These are phyloP conservation scores for Aspergillus sp. DNA, from an alignment of 2,329 filamentous ascomycete genomes.

Conservation along the genomic window DNA sequence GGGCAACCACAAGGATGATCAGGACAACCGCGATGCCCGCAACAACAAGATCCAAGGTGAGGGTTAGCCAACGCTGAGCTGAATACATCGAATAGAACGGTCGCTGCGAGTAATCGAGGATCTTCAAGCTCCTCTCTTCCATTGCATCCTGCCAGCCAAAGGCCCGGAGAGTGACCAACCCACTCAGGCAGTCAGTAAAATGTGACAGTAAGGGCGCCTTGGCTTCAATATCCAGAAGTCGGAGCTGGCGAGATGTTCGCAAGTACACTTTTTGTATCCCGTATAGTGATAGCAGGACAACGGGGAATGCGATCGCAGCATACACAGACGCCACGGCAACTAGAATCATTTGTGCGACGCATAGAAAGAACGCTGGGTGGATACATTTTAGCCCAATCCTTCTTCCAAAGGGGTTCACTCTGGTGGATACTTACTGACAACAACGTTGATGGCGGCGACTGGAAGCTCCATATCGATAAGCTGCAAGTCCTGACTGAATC, in stretches of 20 bases:
- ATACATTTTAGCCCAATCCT: neutral
- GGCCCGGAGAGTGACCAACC: slow-evolving; percentile 56
- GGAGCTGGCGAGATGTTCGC: slow-evolving; percentile 59
- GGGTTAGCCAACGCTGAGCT: slow-evolving; percentile 58
- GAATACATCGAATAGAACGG: slow-evolving; percentile 59
- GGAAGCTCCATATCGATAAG: slow-evolving; percentile 47
- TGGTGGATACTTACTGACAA: slow-evolving; percentile 28
- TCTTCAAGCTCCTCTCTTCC: slow-evolving; percentile 45
- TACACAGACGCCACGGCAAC: slow-evolving; percentile 50
- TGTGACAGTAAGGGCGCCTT: slow-evolving; percentile 60
- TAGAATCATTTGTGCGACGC: slow-evolving; percentile 49
- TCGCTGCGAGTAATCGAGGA: slow-evolving; percentile 55
- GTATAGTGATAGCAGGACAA: slow-evolving; percentile 49
- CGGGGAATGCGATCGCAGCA: slow-evolving; percentile 52
- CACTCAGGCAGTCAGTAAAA: slow-evolving; percentile 58
- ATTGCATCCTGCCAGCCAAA: slow-evolving; percentile 55
- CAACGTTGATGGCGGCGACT: slow-evolving; percentile 39
- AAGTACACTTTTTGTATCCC: slow-evolving; percentile 59
- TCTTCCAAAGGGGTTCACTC: neutral
- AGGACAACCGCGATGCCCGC: slow-evolving; percentile 50
- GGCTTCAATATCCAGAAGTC: slow-evolving; percentile 61
- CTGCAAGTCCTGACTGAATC: slow-evolving; percentile 47
- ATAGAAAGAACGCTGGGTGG: slow-evolving; percentile 24
- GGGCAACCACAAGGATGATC: slow-evolving; percentile 50
- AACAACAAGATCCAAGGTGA: slow-evolving; percentile 53